Evolutionary conservation across 2,329 filamentous ascomycete species (phyloP).

Genomic region (Cercospora beticola): DNA sequence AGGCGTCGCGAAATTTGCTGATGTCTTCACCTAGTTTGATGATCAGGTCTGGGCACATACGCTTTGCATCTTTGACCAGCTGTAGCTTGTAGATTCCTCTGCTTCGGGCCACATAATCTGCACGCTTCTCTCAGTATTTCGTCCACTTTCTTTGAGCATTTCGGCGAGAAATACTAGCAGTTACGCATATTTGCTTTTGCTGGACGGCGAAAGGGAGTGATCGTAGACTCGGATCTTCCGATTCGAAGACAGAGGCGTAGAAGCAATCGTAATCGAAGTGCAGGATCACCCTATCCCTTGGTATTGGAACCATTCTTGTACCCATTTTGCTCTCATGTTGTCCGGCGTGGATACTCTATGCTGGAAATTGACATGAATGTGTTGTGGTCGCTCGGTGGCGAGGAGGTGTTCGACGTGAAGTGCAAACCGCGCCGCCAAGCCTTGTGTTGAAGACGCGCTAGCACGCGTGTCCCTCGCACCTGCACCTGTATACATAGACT

Average conservation of each 20-base stretch:
- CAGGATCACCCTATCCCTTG: constrained; percentile 69
- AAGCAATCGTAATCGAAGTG: constrained; percentile 94
- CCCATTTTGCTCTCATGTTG: constrained; percentile 29
- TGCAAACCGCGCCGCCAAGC: neutral
- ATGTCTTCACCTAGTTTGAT: constrained; percentile 86
- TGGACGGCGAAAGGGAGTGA: constrained; percentile 76
- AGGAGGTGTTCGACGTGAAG: neutral
- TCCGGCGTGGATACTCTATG: neutral
- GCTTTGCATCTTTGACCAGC: constrained; percentile 77
- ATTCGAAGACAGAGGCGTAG: constrained; percentile 88
- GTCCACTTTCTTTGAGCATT: neutral
- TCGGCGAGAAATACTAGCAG: constrained; percentile 37
- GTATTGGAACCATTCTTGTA: constrained; percentile 29
- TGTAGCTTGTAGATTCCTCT: constrained; percentile 75
- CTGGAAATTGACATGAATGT: neutral
- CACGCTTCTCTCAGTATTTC: constrained; percentile 45
- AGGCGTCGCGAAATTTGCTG: constrained; percentile 79
- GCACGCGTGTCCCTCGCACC: neutral
- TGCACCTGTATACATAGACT: neutral
- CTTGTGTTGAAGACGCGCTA: neutral
- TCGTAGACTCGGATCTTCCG: constrained; percentile 71
- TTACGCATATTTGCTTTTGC: constrained; percentile 86
- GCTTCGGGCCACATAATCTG: constrained; percentile 82
- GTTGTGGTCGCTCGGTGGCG: neutral
- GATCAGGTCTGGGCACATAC: constrained; percentile 77